Evolutionary conservation across 768 basidiomycete species (phyloP), one percentile per base, ranked within the genome.

Genomic region (Tylopilus felleus): DNA sequence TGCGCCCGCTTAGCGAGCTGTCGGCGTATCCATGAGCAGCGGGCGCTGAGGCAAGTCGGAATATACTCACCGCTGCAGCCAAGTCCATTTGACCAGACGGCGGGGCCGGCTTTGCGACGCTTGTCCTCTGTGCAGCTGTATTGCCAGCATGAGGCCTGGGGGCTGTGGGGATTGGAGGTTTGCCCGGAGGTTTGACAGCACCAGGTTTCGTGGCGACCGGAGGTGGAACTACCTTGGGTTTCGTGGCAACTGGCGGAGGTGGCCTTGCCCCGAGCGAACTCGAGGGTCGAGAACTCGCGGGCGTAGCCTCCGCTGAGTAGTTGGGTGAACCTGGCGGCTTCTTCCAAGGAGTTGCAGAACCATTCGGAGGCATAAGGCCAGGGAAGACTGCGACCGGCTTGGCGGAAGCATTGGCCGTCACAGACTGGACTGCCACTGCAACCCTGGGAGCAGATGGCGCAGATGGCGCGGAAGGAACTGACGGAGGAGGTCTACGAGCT

Each of bases 331-430:
- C 56, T 10, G 75, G 60, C 1, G 77, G 52, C 66, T 81, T 88
- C 75, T 87, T 90, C 88, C 89, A 90, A 3, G 89, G 86, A 2
- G 85, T 67, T 7, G 82, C 76, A 4, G 85, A 80, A 1, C 89
- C 90, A 65, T 90, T 90, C 6, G 79, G 71, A 5, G 83, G 69
- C 4, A 67, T 77, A 79, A 90, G 83, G 0, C 89, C 88, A 3
- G 89, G 89, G 70, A 93, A 91, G 7, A 92, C 90, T 4, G 90
- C 80, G 3, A 90, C 76, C 0, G 91, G 91, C 63, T 86, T 90
- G 0, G 88, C 86, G n/a, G 75, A 78, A 0, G 77, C 75, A 52
- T 90, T 75, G 3, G 87, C 84, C 2, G 71, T 59, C 14, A 83
- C 57, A 3, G 85, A 72, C 50, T 77, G 68, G n/a, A 69, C 65